These are phyloP conservation scores for Inga oerstediana DNA, from an alignment of 306 rosid genomes.

Conservation along the genomic window DNA sequence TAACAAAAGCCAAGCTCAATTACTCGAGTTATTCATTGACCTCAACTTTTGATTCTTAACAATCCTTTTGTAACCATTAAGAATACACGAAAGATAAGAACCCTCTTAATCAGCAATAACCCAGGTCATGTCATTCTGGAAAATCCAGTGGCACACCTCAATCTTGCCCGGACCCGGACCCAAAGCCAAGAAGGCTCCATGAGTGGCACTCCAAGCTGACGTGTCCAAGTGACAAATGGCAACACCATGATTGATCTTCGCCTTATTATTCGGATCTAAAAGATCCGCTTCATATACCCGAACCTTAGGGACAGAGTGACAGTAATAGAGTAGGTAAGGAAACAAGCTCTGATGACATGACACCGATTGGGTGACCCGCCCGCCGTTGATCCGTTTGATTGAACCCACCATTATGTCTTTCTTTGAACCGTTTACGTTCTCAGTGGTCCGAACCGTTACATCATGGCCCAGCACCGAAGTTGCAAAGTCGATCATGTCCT, in stretches of 20 bases:
- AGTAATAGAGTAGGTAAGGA: slow-evolving; percentile 77
- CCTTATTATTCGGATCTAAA: slow-evolving; percentile 55
- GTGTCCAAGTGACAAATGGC: slow-evolving; percentile 92
- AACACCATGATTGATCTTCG: slow-evolving; percentile 71
- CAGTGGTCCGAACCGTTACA: slow-evolving; percentile 60
- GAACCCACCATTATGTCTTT: slow-evolving; percentile 53
- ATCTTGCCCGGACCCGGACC: slow-evolving; percentile 73
- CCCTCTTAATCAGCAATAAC: slow-evolving; percentile 24
- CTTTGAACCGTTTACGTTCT: slow-evolving; percentile 56
- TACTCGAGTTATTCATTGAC: background rate
- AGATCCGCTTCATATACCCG: slow-evolving; percentile 85
- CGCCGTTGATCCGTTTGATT: slow-evolving; percentile 66
- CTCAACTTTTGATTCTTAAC: background rate
- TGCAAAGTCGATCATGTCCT: slow-evolving; percentile 88
- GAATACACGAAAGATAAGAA: background rate
- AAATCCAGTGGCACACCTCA: slow-evolving; percentile 93
- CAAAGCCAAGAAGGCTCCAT: slow-evolving; percentile 75
- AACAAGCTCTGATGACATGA: slow-evolving; percentile 86
- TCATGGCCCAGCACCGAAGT: slow-evolving; percentile 61
- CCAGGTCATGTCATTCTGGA: slow-evolving; percentile 89
- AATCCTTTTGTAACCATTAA: background rate
- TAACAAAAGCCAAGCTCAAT: background rate
- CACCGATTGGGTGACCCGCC: slow-evolving; percentile 66
- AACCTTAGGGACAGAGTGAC: slow-evolving; percentile 90
- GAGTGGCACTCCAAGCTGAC: slow-evolving; percentile 75